phyloP scores from a whole-genome alignment of 768 basidiomycete species.

The Boletales sp. region DNA sequence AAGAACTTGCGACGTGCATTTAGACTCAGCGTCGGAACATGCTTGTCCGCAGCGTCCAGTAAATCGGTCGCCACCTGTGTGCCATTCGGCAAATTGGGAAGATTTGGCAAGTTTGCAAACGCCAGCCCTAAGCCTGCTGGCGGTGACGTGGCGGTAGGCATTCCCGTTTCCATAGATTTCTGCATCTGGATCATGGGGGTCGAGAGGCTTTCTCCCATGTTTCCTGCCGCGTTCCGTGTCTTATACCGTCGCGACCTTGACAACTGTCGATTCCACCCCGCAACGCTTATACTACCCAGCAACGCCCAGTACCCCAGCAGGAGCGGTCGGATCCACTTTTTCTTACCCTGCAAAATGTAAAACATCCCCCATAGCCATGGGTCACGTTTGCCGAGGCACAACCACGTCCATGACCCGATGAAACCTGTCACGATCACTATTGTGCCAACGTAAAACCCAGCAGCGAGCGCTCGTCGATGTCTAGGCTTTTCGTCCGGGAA shows the following conservation, averaged over 20 bases:
- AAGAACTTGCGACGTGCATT: conserved; percentile 97
- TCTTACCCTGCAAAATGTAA: conserved; percentile 73
- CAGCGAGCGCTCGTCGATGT: conserved; percentile 79
- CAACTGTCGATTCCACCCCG: conserved; percentile 92
- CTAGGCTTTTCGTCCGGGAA: conserved; percentile 79
- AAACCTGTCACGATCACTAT: conserved; percentile 74
- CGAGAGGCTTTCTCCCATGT: conserved; percentile 34
- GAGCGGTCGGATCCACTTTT: conserved; percentile 73
- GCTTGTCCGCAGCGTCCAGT: conserved; percentile 85
- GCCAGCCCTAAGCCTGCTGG: conserved; percentile 31
- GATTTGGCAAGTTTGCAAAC: conserved; percentile 47
- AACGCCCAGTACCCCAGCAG: conserved; percentile 84
- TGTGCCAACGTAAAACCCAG: conserved; percentile 78
- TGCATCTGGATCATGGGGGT: conserved; percentile 23
- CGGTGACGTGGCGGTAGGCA: conserved; percentile 3
- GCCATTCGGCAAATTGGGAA: conserved; percentile 51
- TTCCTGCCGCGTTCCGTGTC: conserved; percentile 37
- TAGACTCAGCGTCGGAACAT: conserved; percentile 82
- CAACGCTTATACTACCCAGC: conserved; percentile 79
- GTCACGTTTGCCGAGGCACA: conserved; percentile 76
- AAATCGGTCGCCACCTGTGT: conserved; percentile 59
- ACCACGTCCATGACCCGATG: conserved; percentile 90
- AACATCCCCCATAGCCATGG: conserved; percentile 86
- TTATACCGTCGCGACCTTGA: conserved; percentile 71
- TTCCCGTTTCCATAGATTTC: conserved; percentile 14